A percentile compares a stretch with the other conserved stretches of the same genome.
Evolutionary conservation across 441 rosid species (phyloP).

Genomic region (Dalechampia spathulata): DNA sequence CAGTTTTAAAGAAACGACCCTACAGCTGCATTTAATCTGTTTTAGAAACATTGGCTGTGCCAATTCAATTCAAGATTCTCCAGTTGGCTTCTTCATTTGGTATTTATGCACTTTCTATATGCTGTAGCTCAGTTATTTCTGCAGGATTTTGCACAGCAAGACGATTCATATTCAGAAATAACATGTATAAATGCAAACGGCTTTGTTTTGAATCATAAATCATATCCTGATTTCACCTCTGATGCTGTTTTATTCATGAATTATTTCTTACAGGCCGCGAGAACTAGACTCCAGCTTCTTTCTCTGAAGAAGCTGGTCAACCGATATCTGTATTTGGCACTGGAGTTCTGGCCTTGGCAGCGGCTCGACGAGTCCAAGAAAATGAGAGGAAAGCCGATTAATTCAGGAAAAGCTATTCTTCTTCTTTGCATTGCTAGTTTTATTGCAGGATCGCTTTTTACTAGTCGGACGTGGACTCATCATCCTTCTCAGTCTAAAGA

Average conservation of each 20-base stretch:
- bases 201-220: background rate
- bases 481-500: slow-evolving; percentile 18
- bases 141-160: too few species aligned
- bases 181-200: background rate
- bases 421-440: slow-evolving; percentile 60
- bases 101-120: background rate
- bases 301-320: slow-evolving; percentile 10
- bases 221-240: background rate
- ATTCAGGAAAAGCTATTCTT: slow-evolving; percentile 50
- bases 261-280: slow-evolving; percentile 3
- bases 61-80: too few species aligned
- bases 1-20: background rate
- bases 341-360: slow-evolving; percentile 12
- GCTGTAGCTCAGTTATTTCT: background rate
- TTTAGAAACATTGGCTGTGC: background rate
- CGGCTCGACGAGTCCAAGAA: slow-evolving; percentile 27
- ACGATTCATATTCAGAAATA: too few species aligned
- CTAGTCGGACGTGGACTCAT: slow-evolving; percentile 37
- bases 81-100: background rate
- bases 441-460: slow-evolving; percentile 63
- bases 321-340: slow-evolving; percentile 8
- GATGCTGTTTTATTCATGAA: slow-evolving; percentile 5
- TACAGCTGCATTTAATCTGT: background rate
- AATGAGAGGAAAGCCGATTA: slow-evolving; percentile 57
- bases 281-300: slow-evolving; percentile 8